Evolutionary conservation across 257 asterid genomes (phyloP), one percentile per base, ranked within the genome.

Genomic region (Osmanthus fragrans): DNA sequence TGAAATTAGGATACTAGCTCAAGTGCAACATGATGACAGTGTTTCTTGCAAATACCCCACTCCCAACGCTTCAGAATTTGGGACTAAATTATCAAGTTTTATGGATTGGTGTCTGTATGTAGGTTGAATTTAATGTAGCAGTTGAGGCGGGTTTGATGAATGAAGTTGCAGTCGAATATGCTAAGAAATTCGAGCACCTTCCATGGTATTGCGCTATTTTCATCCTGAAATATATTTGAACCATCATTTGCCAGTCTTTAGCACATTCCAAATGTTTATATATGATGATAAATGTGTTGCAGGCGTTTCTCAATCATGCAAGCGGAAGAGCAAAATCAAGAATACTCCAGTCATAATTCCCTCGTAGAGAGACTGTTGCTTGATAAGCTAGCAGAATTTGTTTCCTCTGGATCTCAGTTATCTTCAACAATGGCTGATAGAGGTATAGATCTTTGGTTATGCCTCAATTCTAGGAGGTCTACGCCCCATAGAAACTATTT

Each of bases 51-150:
- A 5, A 51, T 19, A 45, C 19, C 18, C 19, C 18, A 45, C 51
- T 2, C 54, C 54, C 54, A 45, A 45, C 47, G 9, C 15, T 51
- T 18, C 8, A 6, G 63, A 54, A 21, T 21, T 18, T n/a, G 10
- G 21, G 15, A 15, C 67, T 58, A 23, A 23, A 23, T 58, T 60
- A 25, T 60, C 33, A 23, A 25, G 68, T 60, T 60, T 21, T 12
- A 25, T 60, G 23, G 64, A 18, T 21, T 23, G 30, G 29, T 60
- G 15, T 58, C 3, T 60, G 18, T 8, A 58, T 58, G n/a, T 54
- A 87, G 94, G 82, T 89, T 29, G 90, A 81, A 37, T 79, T 87
- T 76, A 88, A 80, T 71, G 76, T 87, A 47, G 78, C 82, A n/a
- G 89, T 87, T 16, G 84, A 81, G 27, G 90, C 87, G 49, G 94